Base-by-base conservation (phyloP, 106 monocot species). In the Dendrobium nobile region DNA sequence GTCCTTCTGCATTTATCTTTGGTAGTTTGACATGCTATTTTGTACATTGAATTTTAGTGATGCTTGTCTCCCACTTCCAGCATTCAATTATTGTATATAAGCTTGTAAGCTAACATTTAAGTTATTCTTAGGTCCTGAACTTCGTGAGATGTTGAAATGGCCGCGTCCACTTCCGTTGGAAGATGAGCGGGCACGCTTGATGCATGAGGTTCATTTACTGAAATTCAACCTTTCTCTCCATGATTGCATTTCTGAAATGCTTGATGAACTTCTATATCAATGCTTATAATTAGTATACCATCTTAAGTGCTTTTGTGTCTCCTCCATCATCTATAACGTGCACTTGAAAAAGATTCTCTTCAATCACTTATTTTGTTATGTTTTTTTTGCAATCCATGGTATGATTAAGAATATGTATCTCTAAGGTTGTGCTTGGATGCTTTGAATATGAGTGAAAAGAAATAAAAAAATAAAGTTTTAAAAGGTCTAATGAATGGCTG, bases 121-220 rank as follows among this genome's bases (percentile, higher is more conserved):
- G 9, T 41, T 43, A 78, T 79, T 82, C 24, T 80, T 78, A 99
- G 98, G 98, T 73, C 84, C 85, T 73, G 83, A 99, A 79, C 84
- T 99, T 59, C 85, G 92, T 19, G 47, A 92, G 47, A 78, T 99
- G 67, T 77, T 99, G 64, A 95, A 99, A 41, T 95, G 98, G 98
- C 92, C 91, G 51, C 83, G 88, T 4, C 83, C 88, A 78, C 92
- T 99, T 84, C 98, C 94, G 28, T 67, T 94, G 47, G 98, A 99
- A 85, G 95, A 92, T 54, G 98, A 99, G 83, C 88, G 98, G 19
- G 83, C 92, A 9, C 92, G 95, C 44, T 82, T 99, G 56, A 76
- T 99, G 43, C 94, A 91, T 87, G 98, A 99, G 95, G 97, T 94
- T 84, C 17, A 74, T 48, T 76, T 11, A 27, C 27, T 48, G n/a